Evolutionary conservation across 2,329 filamentous ascomycete genomes (phyloP).

Genomic region (Fusarium pilosicola): DNA sequence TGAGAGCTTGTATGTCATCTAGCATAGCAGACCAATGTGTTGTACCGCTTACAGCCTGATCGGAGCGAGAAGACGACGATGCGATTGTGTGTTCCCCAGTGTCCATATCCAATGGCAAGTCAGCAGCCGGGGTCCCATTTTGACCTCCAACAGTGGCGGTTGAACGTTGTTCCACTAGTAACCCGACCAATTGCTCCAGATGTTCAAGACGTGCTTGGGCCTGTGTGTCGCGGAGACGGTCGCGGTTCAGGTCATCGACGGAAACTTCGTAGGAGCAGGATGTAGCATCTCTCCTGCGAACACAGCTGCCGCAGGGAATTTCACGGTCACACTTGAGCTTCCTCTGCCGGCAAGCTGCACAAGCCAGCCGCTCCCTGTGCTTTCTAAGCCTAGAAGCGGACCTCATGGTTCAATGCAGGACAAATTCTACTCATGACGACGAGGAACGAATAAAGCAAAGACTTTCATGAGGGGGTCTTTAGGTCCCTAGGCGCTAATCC

Average conservation of each 20-base stretch:
- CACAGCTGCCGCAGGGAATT: not conserved
- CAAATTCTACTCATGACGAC: not conserved
- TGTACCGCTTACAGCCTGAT: not conserved
- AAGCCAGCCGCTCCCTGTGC: not conserved
- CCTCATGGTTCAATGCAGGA: not conserved
- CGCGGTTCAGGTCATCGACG: not conserved
- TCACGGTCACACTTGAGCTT: not conserved
- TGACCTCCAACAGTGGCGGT: not conserved
- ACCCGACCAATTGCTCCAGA: not conserved
- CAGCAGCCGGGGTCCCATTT: not conserved
- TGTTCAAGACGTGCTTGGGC: not conserved
- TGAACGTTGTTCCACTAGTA: not conserved
- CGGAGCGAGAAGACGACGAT: not conserved
- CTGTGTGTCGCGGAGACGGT: not conserved
- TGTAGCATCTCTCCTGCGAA: not conserved
- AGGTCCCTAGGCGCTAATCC: rapidly evolving
- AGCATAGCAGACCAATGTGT: constrained; percentile 1
- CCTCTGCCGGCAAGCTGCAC: not conserved
- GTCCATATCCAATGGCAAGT: no score
- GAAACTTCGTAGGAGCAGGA: not conserved
- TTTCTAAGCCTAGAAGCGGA: not conserved
- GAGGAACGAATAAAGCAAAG: not conserved
- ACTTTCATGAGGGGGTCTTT: not conserved
- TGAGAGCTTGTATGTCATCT: not conserved
- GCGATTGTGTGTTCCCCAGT: not conserved